These are phyloP conservation scores for Tubosaeta sp. DNA, from an alignment of 768 basidiomycete species.

Conservation along the genomic window DNA sequence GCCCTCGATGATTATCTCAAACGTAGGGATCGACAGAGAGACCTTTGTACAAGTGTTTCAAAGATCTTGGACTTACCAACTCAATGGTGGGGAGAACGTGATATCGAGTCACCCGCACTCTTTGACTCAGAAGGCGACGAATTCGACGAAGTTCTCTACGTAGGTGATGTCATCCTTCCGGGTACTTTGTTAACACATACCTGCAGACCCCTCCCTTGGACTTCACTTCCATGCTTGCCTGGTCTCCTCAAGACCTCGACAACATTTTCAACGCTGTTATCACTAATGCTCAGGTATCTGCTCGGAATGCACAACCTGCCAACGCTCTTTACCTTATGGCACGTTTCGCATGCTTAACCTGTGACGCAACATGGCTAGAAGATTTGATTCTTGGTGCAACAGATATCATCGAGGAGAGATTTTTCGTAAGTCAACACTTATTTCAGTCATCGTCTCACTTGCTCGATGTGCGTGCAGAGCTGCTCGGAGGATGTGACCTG, in stretches of 20 bases:
- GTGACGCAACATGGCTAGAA: slow-evolving; percentile 89
- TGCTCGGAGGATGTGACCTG: slow-evolving; percentile 81
- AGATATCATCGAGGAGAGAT: slow-evolving; percentile 86
- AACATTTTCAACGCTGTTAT: slow-evolving; percentile 81
- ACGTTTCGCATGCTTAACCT: slow-evolving; percentile 88
- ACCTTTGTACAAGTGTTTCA: slow-evolving; percentile 56
- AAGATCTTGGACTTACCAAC: slow-evolving; percentile 51
- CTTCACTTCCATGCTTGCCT: slow-evolving; percentile 89
- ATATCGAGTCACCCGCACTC: slow-evolving; percentile 40
- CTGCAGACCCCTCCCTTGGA: slow-evolving; percentile 67
- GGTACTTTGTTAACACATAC: slow-evolving; percentile 5
- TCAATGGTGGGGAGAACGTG: slow-evolving; percentile 64
- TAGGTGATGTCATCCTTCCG: slow-evolving; percentile 23
- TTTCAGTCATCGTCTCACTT: slow-evolving; percentile 4
- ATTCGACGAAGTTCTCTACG: slow-evolving; percentile 46
- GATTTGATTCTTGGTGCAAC: slow-evolving; percentile 89
- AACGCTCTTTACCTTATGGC: slow-evolving; percentile 88
- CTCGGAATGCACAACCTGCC: slow-evolving; percentile 81
- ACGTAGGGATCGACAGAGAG: slow-evolving; percentile 48
- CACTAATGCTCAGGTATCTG: slow-evolving; percentile 63
- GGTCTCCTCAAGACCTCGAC: slow-evolving; percentile 75
- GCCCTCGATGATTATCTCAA: slow-evolving; percentile 54
- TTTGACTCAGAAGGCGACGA: slow-evolving; percentile 50
- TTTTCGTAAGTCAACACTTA: slow-evolving; percentile 65
- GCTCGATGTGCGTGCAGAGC: slow-evolving; percentile 43